Conservation (phyloP, 2,329 filamentous ascomycete species). For the Apiospora saccharicola region DNA sequence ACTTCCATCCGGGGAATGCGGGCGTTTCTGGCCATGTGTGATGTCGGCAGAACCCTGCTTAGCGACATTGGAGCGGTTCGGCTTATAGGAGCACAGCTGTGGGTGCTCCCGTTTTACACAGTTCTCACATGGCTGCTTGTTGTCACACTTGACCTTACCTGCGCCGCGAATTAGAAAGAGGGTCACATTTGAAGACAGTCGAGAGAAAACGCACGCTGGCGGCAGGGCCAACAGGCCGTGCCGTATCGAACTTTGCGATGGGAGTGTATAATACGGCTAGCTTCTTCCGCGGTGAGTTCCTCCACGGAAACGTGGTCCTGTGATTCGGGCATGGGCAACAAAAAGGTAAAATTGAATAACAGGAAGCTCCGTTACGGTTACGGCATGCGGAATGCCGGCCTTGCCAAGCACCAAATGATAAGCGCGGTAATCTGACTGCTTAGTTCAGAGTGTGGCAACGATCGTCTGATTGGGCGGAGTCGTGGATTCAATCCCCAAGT, state of each 20-base stretch:
- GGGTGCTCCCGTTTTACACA: conserved; percentile 72
- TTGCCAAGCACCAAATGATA: conserved; percentile 3
- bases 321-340: conserved; percentile 38
- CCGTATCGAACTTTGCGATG: conserved; percentile 74
- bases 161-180: not conserved
- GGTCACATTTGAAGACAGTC: not conserved
- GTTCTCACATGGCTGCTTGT: conserved; percentile 73
- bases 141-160: conserved; percentile 72
- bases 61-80: conserved; percentile 56
- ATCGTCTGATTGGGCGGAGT: conserved; percentile 20
- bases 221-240: conserved; percentile 73
- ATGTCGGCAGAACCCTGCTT: conserved; percentile 44
- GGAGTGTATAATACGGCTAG: conserved; percentile 72
- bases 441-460: conserved; percentile 14
- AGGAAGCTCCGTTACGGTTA: conserved; percentile 9
- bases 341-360: not conserved
- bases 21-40: conserved; percentile 47
- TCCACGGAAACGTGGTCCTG: conserved; percentile 53
- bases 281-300: conserved; percentile 70
- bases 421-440: conserved; percentile 9
- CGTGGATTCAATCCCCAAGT: conserved; percentile 6
- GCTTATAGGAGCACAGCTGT: conserved; percentile 71
- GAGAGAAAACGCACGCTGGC: conserved; percentile 53
- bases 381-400: conserved; percentile 19
- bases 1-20: conserved; percentile 52